phyloP scores from a whole-genome alignment of 345 rosid species.

The Tarenaya hassleriana region DNA sequence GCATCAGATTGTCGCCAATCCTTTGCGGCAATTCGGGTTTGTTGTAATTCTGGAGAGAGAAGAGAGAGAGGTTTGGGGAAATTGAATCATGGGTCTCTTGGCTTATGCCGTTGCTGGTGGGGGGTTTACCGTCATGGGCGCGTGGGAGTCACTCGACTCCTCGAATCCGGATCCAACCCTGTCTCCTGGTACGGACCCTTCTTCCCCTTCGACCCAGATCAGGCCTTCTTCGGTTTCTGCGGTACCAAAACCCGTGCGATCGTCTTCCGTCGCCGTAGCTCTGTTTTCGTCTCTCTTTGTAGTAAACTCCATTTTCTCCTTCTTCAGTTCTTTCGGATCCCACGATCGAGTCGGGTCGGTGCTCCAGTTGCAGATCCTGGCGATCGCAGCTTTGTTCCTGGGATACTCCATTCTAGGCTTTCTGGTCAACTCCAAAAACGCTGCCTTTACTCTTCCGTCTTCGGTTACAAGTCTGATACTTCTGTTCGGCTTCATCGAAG shows the following conservation, averaged over 20 bases:
- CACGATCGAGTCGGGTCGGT: conserved; percentile 58
- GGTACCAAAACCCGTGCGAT: conserved; percentile 12
- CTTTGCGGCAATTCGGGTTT: no score
- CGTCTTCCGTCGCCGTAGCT: conserved; percentile 22
- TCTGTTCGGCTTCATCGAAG: conserved; percentile 77
- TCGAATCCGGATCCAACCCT: conserved; percentile 22
- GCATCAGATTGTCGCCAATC: no score
- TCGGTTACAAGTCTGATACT: conserved; percentile 44
- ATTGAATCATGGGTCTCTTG: conserved; percentile 42
- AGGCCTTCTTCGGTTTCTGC: conserved; percentile 13
- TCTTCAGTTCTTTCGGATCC: conserved; percentile 43
- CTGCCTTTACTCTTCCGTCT: conserved; percentile 36
- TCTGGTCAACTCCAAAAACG: conserved; percentile 24
- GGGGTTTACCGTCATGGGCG: conserved; percentile 58
- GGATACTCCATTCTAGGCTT: conserved; percentile 53
- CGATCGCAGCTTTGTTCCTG: conserved; percentile 49
- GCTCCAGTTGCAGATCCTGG: conserved; percentile 61
- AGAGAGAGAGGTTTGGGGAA: background rate
- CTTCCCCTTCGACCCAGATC: conserved; percentile 33
- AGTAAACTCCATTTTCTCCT: conserved; percentile 48
- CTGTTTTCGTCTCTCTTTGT: conserved; percentile 46
- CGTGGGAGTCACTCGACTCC: conserved; percentile 44
- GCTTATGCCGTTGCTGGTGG: conserved; percentile 47
- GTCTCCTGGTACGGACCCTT: conserved; percentile 17
- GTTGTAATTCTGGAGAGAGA: conserved; percentile 1